A percentile compares a stretch with the other conserved stretches of the same genome.
phyloP scores from a whole-genome alignment of 2,329 filamentous ascomycete species.

The Scytalidium lignicola region DNA sequence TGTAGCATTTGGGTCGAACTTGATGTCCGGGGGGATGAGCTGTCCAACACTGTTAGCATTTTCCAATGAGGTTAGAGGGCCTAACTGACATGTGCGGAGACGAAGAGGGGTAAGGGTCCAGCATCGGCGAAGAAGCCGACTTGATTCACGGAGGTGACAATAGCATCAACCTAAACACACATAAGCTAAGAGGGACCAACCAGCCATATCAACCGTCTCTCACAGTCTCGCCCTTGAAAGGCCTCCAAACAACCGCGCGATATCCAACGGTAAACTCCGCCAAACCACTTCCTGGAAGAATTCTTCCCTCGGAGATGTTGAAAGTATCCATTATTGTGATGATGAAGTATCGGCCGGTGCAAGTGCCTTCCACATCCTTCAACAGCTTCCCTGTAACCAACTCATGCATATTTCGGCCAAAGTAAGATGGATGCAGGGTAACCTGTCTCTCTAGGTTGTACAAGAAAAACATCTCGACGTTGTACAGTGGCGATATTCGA shows the following conservation, averaged over 20 bases:
- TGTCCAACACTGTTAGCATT: slow-evolving; percentile 31
- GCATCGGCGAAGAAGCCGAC: slow-evolving; percentile 88
- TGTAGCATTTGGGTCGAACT: slow-evolving; percentile 91
- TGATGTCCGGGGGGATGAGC: slow-evolving; percentile 89
- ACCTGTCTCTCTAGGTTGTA: slow-evolving; percentile 94
- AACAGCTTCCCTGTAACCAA: slow-evolving; percentile 86
- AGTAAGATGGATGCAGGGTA: slow-evolving; percentile 94
- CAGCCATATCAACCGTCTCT: slow-evolving; percentile 26
- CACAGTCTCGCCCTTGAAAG: slow-evolving; percentile 97
- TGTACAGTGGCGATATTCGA: not conserved
- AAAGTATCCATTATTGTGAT: slow-evolving; percentile 97
- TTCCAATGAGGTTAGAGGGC: not conserved
- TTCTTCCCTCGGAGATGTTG: slow-evolving; percentile 87
- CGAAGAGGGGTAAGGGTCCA: slow-evolving; percentile 72
- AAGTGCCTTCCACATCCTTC: slow-evolving; percentile 90
- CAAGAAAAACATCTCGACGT: slow-evolving; percentile 84
- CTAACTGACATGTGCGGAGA: slow-evolving; percentile 43
- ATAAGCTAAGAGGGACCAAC: slow-evolving; percentile 13
- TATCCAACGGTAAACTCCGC: slow-evolving; percentile 95
- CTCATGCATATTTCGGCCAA: slow-evolving; percentile 88
- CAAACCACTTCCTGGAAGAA: slow-evolving; percentile 84
- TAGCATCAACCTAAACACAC: slow-evolving; percentile 73
- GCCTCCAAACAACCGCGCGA: slow-evolving; percentile 93
- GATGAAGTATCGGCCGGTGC: slow-evolving; percentile 94
- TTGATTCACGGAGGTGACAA: slow-evolving; percentile 85